Base-by-base conservation (phyloP, 345 rosid species). In the Salix brachista region DNA sequence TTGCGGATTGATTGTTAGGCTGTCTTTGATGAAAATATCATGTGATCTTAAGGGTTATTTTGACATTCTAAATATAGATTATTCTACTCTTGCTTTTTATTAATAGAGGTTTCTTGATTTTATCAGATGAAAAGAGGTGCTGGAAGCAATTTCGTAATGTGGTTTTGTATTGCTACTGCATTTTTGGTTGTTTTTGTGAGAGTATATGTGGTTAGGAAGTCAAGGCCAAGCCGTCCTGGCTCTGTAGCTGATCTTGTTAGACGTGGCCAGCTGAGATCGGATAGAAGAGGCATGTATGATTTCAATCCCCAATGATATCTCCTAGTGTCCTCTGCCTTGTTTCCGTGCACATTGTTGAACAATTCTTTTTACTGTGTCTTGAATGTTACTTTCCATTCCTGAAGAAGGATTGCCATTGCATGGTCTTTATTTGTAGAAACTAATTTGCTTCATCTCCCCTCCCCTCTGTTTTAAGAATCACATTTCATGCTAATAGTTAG, bases 271-370 rank as follows among this genome's bases (percentile, higher is more conserved):
- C 86, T 95, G 12, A 87, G 97, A 89, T 93, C 97, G 23, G 97
- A 91, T 91, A 90, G 98, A 90, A 90, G 99, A 91, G 98, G 99
- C 98, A 93, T 96, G 99, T 93, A 93, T 83, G 99, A 86, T 82
- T 86, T 72, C 72, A 32, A 65, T 74, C 82, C 85, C 82, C 72
- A 16, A 39, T 74, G 6, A 28, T 52, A 36, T 61, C 21, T 6
- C 6, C 32, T 9, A 13, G 21, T 54, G n/a, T 48, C 39, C 17
- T 2, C 3, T 50, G 61, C 13, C 16, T 32, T 26, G n/a, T 65
- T 5, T 64, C 30, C 18, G 37, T 68, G 30, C 5, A 37, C 14
- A 56, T n/a, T 56, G 62, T 56, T 21, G 28, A 56, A 9, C 14
- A 1, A 10, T 36, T 71, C 12, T 30, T 60, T 41, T 34, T 9